Percentiles rank a stretch among this genome's conserved stretches.
phyloP scores from a whole-genome alignment of 805 yeast species.

The Lipomyces yamadae region DNA sequence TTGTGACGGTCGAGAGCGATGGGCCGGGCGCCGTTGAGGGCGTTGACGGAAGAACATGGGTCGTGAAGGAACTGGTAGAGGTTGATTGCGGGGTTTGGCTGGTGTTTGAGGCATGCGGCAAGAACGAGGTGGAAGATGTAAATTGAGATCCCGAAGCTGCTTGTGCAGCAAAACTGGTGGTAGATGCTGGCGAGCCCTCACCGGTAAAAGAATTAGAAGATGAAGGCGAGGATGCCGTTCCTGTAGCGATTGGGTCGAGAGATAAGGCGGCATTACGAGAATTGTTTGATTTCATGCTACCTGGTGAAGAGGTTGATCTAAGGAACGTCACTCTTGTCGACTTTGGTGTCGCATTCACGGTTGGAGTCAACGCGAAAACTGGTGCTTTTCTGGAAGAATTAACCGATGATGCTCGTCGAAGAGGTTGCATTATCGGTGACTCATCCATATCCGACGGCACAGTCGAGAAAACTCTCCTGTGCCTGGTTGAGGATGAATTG shows the following conservation, averaged over 20 bases:
- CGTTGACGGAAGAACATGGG: neutral
- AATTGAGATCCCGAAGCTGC: neutral
- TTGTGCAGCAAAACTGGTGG: neutral
- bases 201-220: neutral
- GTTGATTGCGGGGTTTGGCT: neutral
- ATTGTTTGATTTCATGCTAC: neutral
- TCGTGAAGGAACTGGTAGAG: constrained; percentile 3
- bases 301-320: neutral
- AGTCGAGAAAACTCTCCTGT: too few relatives aligned
- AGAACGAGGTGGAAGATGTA: neutral
- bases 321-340: too few relatives aligned
- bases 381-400: neutral
- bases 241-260: neutral
- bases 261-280: neutral
- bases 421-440: neutral
- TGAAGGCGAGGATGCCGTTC: neutral
- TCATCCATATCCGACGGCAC: neutral
- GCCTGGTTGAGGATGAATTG: neutral
- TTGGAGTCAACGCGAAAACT: too few relatives aligned
- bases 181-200: neutral
- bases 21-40: neutral
- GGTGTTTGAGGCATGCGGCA: neutral
- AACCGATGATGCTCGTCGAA: neutral
- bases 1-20: neutral
- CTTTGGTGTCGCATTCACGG: too few relatives aligned